Evolutionary conservation across 2,329 filamentous ascomycete species (phyloP), one percentile per base, ranked within the genome.

Genomic region (Cladophialophora immunda): DNA sequence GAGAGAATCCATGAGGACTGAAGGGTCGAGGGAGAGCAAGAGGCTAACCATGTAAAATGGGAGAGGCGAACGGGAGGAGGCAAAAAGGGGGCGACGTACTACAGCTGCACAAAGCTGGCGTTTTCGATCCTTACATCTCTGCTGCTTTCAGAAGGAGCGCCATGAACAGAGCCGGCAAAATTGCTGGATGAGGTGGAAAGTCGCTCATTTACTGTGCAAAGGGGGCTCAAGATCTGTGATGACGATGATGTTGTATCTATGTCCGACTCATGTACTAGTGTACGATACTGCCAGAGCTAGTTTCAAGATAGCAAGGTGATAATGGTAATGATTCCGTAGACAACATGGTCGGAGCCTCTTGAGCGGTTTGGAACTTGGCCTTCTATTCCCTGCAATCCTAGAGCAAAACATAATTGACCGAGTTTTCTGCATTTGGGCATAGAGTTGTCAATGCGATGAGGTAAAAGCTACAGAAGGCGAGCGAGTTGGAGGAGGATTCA

Each of bases 41-140:
- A 52, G 58, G 45, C 34, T 61, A 6, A 61, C 58, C 7, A 61
- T 61, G 58, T 61, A 27, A 50, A n/a, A 22, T 34, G 38, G 15
- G 25, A 11, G 25, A 19, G 45, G 50, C 7, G 19, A 34, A 59
- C 25, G 15, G 36, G 38, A 47, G 25, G n/a, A 56, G 17, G 34
- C n/a, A n/a, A 32, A 15, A 36, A 50, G 15, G 36, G 3, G 36
- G 17, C 9, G 11, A 34, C 27, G n/a, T n/a, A 47, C n/a, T 6
- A 47, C 7, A 22, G 45, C 19, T 25, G 4, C 8, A 13, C 3
- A 50, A 25, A 50, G 0, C 19, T 50, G 2, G 19, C 25, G 9
- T 22, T 9, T 25, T 25, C n/a, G 19, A 50, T 13, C 45, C 45
- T 25, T 25, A 25, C 4, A 25, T 50, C 45, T 25, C 19, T 19